phyloP scores from a whole-genome alignment of 2,329 filamentous ascomycete species.

The Penicillium sp. region DNA sequence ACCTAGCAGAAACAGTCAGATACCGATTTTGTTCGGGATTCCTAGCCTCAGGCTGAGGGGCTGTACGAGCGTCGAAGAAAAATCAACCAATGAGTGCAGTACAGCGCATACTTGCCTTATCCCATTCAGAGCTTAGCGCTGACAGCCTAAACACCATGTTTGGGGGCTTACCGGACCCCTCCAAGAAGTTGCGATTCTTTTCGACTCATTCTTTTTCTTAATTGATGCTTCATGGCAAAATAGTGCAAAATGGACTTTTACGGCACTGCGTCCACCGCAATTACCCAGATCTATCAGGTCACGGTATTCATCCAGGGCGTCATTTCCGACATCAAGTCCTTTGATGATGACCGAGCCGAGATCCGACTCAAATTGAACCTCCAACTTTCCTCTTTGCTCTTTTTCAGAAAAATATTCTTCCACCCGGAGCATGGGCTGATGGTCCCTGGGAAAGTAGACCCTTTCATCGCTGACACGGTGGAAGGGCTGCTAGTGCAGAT shows the following conservation, averaged over 20 bases:
- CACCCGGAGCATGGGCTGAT: conserved; percentile 28
- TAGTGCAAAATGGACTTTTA: conserved; percentile 29
- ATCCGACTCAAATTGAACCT: conserved; percentile 29
- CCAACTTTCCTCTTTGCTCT: conserved; percentile 28
- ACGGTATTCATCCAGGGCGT: conserved; percentile 36
- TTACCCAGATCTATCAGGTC: conserved; percentile 30
- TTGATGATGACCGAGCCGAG: conserved; percentile 29
- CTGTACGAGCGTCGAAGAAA: not conserved
- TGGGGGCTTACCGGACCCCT: not conserved
- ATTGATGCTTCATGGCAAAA: too few relatives aligned
- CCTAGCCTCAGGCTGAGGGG: not conserved
- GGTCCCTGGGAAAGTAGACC: conserved; percentile 23
- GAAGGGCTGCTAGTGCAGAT: conserved; percentile 27
- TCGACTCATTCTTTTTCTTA: not conserved
- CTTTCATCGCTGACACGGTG: conserved; percentile 24
- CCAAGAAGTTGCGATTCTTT: not conserved
- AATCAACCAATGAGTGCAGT: not conserved
- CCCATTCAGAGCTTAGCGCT: conserved; percentile 7
- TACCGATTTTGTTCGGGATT: not conserved
- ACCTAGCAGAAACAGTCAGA: not conserved
- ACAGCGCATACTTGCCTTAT: conserved; percentile 1
- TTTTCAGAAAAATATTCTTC: conserved; percentile 29
- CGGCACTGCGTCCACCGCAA: conserved; percentile 30
- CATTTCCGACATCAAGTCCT: conserved; percentile 31
- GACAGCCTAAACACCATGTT: conserved; percentile 1